These are phyloP conservation scores for Cantharellus cinnabarinus DNA, from an alignment of 768 basidiomycete genomes.

Conservation along the genomic window DNA sequence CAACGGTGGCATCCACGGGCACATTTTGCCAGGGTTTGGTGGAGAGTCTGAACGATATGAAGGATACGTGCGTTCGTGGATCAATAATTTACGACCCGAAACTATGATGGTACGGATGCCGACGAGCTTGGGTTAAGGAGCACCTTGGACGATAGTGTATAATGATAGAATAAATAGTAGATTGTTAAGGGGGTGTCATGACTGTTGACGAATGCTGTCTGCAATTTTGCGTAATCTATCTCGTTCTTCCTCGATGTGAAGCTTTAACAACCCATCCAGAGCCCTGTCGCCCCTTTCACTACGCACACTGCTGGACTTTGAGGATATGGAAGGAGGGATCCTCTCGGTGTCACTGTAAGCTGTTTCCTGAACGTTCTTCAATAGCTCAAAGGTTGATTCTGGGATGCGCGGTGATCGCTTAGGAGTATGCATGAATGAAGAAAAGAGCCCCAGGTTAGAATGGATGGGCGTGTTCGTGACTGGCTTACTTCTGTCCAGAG, in stretches of 20 bases:
- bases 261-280: constrained; percentile 60
- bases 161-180: background rate
- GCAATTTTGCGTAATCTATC: constrained; percentile 64
- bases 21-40: constrained; percentile 40
- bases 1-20: constrained; percentile 45
- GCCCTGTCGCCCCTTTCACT: constrained; percentile 16
- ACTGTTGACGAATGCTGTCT: constrained; percentile 3
- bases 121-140: background rate
- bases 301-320: background rate
- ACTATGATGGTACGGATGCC: background rate
- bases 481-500: constrained; percentile 25
- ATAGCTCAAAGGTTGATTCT: constrained; percentile 10
- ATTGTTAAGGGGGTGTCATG: background rate
- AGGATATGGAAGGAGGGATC: background rate
- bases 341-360: background rate
- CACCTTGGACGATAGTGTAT: background rate
- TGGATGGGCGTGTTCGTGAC: constrained; percentile 29
- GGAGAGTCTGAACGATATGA: constrained; percentile 51
- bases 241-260: constrained; percentile 70
- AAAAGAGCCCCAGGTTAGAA: constrained; percentile 22
- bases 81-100: background rate
- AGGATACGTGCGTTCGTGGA: constrained; percentile 23
- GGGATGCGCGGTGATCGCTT: background rate
- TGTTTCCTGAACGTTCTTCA: constrained; percentile 7
- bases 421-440: constrained; percentile 10